phyloP scores from a whole-genome alignment of 2,329 filamentous ascomycete species.

The Xylariales sp. region DNA sequence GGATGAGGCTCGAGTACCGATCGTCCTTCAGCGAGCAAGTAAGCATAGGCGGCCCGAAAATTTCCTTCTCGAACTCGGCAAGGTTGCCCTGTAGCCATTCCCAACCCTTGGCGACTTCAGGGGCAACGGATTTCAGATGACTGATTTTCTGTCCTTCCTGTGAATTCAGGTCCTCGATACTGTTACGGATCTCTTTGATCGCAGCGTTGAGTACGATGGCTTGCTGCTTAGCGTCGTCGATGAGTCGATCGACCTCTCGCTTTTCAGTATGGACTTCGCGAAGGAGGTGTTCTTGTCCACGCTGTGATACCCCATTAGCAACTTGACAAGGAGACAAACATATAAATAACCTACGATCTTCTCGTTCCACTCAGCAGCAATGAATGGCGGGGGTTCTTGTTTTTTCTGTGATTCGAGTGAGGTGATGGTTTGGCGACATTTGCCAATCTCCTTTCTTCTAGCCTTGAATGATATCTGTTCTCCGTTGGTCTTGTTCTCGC shows the following conservation, averaged over 20 bases:
- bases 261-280: slow-evolving; percentile 46
- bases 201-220: slow-evolving; percentile 37
- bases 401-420: slow-evolving; percentile 59
- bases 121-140: slow-evolving; percentile 56
- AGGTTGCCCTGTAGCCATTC: slow-evolving; percentile 75
- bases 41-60: slow-evolving; percentile 77
- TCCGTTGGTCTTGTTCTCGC: slow-evolving; percentile 42
- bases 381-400: slow-evolving; percentile 61
- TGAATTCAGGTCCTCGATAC: slow-evolving; percentile 62
- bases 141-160: slow-evolving; percentile 68
- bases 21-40: slow-evolving; percentile 74
- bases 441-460: slow-evolving; percentile 34
- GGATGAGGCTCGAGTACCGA: slow-evolving; percentile 54
- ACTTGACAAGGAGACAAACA: not conserved
- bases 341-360: slow-evolving; percentile 54
- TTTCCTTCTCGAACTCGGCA: slow-evolving; percentile 64
- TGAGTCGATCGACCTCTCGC: slow-evolving; percentile 29
- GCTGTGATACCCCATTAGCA: slow-evolving; percentile 32
- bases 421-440: slow-evolving; percentile 53
- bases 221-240: slow-evolving; percentile 34
- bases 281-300: slow-evolving; percentile 53
- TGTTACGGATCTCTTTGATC: slow-evolving; percentile 34
- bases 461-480: slow-evolving; percentile 44
- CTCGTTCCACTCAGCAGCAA: slow-evolving; percentile 65
- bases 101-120: slow-evolving; percentile 67